These are phyloP conservation scores for Articulospora tetracladia DNA, from an alignment of 495 filamentous ascomycete species.

Conservation along the genomic window DNA sequence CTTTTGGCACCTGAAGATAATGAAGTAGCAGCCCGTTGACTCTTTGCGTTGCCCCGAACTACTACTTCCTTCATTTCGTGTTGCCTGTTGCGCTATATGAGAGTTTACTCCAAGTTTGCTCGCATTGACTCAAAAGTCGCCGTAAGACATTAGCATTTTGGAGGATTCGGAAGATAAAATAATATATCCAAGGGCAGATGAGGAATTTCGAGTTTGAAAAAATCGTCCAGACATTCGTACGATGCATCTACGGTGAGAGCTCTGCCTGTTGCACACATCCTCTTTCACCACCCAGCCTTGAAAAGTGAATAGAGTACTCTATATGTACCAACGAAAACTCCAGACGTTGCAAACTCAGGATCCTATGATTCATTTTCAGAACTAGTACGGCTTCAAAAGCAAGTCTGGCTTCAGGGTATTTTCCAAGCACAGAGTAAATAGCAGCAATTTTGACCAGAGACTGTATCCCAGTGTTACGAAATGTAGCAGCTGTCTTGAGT, in stretches of 20 bases:
- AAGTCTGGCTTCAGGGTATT: not conserved
- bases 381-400: not conserved
- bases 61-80: not conserved
- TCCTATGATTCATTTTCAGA: not conserved
- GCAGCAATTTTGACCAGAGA: not conserved
- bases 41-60: not conserved
- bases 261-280: not conserved
- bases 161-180: too few relatives aligned
- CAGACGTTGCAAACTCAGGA: not conserved
- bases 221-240: too few relatives aligned
- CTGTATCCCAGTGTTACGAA: not conserved
- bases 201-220: too few relatives aligned
- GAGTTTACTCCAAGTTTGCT: not conserved
- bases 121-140: not conserved
- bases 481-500: too few relatives aligned
- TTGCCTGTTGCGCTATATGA: not conserved
- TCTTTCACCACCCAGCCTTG: not conserved
- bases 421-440: not conserved
- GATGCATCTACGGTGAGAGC: too few relatives aligned
- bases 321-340: not conserved
- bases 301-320: not conserved
- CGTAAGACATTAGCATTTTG: not conserved
- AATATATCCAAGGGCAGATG: too few relatives aligned
- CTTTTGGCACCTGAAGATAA: not conserved
- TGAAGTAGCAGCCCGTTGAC: not conserved